A percentile compares a stretch with the other conserved stretches of the same genome.
phyloP scores from a whole-genome alignment of 441 rosid species.

The Croton laevigatus region DNA sequence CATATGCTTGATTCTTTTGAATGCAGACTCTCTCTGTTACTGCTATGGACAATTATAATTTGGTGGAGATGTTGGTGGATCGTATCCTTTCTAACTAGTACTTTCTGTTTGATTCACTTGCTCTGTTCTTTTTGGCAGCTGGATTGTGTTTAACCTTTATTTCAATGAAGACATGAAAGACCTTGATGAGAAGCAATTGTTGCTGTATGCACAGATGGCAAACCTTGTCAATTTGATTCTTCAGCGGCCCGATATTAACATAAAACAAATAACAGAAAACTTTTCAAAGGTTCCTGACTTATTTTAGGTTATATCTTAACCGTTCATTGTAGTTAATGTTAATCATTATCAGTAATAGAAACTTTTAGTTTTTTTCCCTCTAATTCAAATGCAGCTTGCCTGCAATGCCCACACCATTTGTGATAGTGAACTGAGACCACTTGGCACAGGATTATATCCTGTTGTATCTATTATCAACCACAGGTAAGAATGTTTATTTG shows the following conservation, averaged over 20 bases:
- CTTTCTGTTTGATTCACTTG: constrained; percentile 14
- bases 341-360: background rate
- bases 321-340: background rate
- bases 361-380: background rate
- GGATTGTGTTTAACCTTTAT: constrained; percentile 37
- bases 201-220: constrained; percentile 96
- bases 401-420: constrained; percentile 98
- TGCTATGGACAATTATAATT: constrained; percentile 51
- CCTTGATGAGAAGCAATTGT: constrained; percentile 73
- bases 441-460: constrained; percentile 93
- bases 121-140: constrained; percentile 3
- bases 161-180: constrained; percentile 62
- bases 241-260: constrained; percentile 55
- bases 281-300: constrained; percentile 67
- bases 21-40: constrained; percentile 57
- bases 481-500: constrained; percentile 48
- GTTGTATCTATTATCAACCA: constrained; percentile 86
- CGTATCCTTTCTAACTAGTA: constrained; percentile 60
- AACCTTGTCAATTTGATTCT: constrained; percentile 81
- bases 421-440: constrained; percentile 90
- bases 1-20: constrained; percentile 11
- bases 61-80: constrained; percentile 79
- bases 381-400: constrained; percentile 61
- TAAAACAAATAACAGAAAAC: constrained; percentile 73
- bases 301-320: constrained; percentile 7